Evolutionary conservation across 164 flowering plant species (phyloP), one percentile per base, ranked within the genome.

Genomic region (Vitis rupestris): DNA sequence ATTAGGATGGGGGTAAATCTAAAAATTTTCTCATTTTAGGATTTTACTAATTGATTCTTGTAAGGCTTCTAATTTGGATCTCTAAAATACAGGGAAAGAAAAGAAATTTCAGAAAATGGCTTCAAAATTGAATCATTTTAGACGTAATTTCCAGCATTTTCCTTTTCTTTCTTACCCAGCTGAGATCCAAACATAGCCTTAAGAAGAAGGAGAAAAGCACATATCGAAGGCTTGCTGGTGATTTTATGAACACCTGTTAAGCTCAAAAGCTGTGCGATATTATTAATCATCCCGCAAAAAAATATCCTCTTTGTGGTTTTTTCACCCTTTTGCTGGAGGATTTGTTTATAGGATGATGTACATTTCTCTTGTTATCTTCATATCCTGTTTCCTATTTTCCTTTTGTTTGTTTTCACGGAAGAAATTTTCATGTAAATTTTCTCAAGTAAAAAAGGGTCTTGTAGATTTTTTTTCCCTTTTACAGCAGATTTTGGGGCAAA

Each of bases 261-360:
- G 87, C 90, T 88, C 90, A 88, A 88, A 76, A 81, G 4, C 61
- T 88, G 91, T 89, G 94, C 94, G 7, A 89, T 1, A 89, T 83
- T 61, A 72, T 63, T 16, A 65, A 58, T 78, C 73, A 70, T 74
- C 78, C 50, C 17, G 75, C 62, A 51, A 10, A 37, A 12, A 9
- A 27, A 13, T 63, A 54, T 66, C 77, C 80, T 80, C 78, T 70
- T 56, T 76, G 56, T 48, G 59, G n/a, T 1, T 23, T 1, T 23
- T 23, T 23, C 10, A 61, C 70, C 57, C 44, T n/a, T n/a, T n/a
- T n/a, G n/a, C n/a, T 53, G 15, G 74, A 64, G 83, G 78, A 62
- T 78, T 69, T 59, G 53, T 37, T 27, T 48, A 30, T 27, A 15
- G 79, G 80, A 78, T 67, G 84, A 79, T 74, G 70, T 2, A 82